These are phyloP conservation scores for Plectosphaerella sp. DNA, from an alignment of 2,329 filamentous ascomycete species.

Conservation along the genomic window DNA sequence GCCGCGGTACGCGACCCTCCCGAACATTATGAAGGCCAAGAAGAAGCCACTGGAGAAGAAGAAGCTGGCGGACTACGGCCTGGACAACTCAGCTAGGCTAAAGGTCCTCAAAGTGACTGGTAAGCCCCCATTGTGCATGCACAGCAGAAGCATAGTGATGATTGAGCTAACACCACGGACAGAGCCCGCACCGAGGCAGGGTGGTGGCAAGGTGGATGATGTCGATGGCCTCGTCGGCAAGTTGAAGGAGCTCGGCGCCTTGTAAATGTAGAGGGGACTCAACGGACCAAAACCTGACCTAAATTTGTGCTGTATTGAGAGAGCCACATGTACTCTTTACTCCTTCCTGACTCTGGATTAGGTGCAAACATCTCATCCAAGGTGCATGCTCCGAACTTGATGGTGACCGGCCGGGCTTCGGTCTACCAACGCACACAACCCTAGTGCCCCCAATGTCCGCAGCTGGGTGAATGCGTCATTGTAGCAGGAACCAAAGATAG, in stretches of 20 bases:
- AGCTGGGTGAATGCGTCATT: too few species aligned
- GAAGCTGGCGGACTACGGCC: conserved; percentile 74
- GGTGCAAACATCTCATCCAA: too few species aligned
- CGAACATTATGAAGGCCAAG: conserved; percentile 99
- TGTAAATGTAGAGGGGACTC: conserved; percentile 43
- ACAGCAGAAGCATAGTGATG: background rate
- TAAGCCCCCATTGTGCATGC: conserved; percentile 35
- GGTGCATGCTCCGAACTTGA: too few species aligned
- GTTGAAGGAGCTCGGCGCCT: conserved; percentile 91
- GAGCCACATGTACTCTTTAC: too few species aligned
- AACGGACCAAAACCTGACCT: too few species aligned
- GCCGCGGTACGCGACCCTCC: conserved; percentile 89
- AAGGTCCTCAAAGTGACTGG: conserved; percentile 87
- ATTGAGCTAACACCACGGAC: conserved; percentile 11
- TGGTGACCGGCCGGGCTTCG: too few species aligned
- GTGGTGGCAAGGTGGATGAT: conserved; percentile 95
- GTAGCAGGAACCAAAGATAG: too few species aligned
- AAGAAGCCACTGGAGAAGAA: conserved; percentile 98
- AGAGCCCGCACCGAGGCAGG: conserved; percentile 85
- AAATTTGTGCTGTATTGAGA: too few species aligned
- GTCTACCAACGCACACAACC: too few species aligned
- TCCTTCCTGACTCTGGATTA: too few species aligned
- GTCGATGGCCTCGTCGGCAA: conserved; percentile 91
- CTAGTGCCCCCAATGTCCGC: too few species aligned
- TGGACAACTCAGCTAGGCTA: conserved; percentile 70